Evolutionary conservation across 1,284 basidiomycete genomes (phyloP), one percentile per base, ranked within the genome.

Genomic region (Puccinia brachypodii): DNA sequence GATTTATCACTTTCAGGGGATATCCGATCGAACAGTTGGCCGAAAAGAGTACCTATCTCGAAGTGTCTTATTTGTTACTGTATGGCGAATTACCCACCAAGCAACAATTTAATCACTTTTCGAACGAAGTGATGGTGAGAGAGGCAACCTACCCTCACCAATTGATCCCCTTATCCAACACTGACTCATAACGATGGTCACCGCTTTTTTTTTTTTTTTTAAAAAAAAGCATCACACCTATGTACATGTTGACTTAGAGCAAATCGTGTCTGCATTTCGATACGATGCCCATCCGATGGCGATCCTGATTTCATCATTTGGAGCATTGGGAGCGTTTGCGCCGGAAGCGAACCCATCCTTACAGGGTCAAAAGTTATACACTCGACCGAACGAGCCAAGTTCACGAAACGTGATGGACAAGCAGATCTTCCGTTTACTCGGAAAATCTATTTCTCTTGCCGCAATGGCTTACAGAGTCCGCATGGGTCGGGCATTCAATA

Each of bases 21-120:
- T 95, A 94, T 86, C 94, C 94, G 11, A 95, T 96, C 83, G 94
- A 96, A 86, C 92, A 95, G 85, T 90, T 96, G 36, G 93, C 94
- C 0, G 87, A 90, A 64, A 89, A 91, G 80, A 93, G 92, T 0
- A 90, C 89, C 0, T 94, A 94, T 88, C 89, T 95, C 44, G 94
- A 96, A 86, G 90, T 90, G 22, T 90, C 92, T 9, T 94, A 94
- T 86, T 89, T 95, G n/a, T 90, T 95, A 85, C 91, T 94, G 47
- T 95, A 94, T 84, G 94, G 94, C 28, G 89, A 90, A 19, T 89
- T 95, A n/a, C 94, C 94, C 0, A 89, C 90, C n/a, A 87, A 86
- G 69, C 81, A 85, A 2, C 92, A 94, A 84, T 90, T 89, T 84
- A 86, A 88, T 36, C 85, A 89, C 64, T 95, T 93, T 84, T 88